Conservation (phyloP, 2,329 filamentous ascomycete genomes). For the Cercospora janseana region DNA sequence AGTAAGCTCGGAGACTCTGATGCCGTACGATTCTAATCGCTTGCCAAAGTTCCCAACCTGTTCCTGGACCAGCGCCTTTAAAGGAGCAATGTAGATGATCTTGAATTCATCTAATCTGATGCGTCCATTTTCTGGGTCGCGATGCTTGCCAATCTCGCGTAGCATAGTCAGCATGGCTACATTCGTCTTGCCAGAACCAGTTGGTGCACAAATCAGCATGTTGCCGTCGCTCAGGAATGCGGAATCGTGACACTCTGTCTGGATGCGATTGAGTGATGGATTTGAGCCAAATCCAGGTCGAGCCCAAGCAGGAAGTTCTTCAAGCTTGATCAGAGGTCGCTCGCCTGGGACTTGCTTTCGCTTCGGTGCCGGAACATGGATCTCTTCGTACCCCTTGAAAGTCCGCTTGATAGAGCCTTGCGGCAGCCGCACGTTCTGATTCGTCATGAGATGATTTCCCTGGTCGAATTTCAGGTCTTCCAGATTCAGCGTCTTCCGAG, state of each 20-base stretch:
- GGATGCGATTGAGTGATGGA: slow-evolving; percentile 88
- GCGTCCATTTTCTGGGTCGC: slow-evolving; percentile 83
- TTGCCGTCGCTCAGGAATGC: slow-evolving; percentile 95
- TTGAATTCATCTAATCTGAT: slow-evolving; percentile 97
- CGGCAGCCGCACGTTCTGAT: slow-evolving; percentile 87
- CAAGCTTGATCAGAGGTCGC: slow-evolving; percentile 71
- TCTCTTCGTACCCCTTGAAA: slow-evolving; percentile 98
- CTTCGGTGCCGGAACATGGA: slow-evolving; percentile 92
- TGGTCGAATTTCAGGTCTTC: slow-evolving; percentile 97
- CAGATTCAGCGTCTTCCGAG: slow-evolving; percentile 83
- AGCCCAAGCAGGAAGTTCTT: slow-evolving; percentile 90
- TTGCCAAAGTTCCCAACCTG: slow-evolving; percentile 97
- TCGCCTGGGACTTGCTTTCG: slow-evolving; percentile 78
- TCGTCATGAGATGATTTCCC: slow-evolving; percentile 99
- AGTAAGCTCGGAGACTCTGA: slow-evolving; percentile 91
- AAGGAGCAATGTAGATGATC: slow-evolving; percentile 93
- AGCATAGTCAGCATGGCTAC: slow-evolving; percentile 97
- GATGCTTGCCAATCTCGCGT: slow-evolving; percentile 92
- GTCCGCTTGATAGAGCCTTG: slow-evolving; percentile 92
- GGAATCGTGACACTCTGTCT: slow-evolving; percentile 86
- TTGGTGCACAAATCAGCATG: slow-evolving; percentile 96
- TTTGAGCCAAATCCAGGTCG: slow-evolving; percentile 79
- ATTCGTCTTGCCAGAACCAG: slow-evolving; percentile 96
- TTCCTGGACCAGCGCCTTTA: slow-evolving; percentile 95
- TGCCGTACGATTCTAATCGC: slow-evolving; percentile 83